Percentiles rank a stretch among this genome's conserved stretches.
Conservation (phyloP, 2,329 filamentous ascomycete genomes). For the Trichophyton schoenleinii region DNA sequence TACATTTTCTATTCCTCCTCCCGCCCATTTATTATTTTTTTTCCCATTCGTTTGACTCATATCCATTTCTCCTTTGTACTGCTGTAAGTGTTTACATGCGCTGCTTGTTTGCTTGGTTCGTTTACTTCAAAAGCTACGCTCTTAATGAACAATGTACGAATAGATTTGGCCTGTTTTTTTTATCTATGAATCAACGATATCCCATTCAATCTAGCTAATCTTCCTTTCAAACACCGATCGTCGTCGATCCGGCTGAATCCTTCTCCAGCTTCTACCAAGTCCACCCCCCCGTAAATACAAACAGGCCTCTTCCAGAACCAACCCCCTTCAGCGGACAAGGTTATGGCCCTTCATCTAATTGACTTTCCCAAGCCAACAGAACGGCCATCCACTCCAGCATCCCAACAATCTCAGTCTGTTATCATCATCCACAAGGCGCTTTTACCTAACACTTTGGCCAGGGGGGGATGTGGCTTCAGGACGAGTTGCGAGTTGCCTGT, state of each 20-base stretch:
- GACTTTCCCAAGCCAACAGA: neutral
- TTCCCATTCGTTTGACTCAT: neutral
- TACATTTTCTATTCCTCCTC: neutral
- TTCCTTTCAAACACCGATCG: neutral
- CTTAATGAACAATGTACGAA: conserved; percentile 5
- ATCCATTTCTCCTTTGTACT: conserved; percentile 3
- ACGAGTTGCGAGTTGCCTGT: neutral
- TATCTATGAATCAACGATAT: conserved; percentile 3
- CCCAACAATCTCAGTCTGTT: neutral
- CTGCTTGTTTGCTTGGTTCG: neutral
- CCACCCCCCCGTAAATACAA: neutral
- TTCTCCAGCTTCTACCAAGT: too few relatives aligned
- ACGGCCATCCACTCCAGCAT: neutral
- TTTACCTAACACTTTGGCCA: conserved; percentile 2
- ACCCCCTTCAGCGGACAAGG: neutral
- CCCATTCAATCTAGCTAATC: neutral
- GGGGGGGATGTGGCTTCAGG: neutral
- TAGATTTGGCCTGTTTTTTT: conserved; percentile 1
- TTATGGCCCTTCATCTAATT: neutral
- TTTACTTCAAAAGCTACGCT: conserved; percentile 3
- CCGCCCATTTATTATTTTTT: too few relatives aligned
- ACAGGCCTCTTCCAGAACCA: neutral
- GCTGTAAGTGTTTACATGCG: conserved; percentile 2
- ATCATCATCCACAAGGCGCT: neutral
- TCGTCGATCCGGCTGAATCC: too few relatives aligned